phyloP scores from a whole-genome alignment of 73 alveolate genomes.

The Diophrys appendiculata region DNA sequence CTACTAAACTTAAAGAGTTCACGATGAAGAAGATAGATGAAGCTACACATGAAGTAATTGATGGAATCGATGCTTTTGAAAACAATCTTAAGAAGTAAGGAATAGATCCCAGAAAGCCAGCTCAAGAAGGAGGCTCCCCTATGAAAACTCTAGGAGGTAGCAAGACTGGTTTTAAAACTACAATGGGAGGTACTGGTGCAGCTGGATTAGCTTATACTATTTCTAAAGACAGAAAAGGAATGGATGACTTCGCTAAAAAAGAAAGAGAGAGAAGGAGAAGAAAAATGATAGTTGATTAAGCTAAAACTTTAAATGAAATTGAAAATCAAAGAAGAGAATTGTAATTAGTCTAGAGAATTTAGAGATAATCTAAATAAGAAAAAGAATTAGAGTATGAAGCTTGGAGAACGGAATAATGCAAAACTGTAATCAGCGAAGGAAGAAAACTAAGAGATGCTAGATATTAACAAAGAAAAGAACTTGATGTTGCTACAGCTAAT shows the following conservation, averaged over 20 bases:
- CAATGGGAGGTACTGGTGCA: slow-evolving; percentile 43
- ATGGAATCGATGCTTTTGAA: slow-evolving; percentile 87
- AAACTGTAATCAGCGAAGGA: slow-evolving; percentile 83
- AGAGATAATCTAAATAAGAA: slow-evolving; percentile 88
- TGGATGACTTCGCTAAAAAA: slow-evolving; percentile 77
- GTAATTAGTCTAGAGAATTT: slow-evolving; percentile 76
- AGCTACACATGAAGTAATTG: slow-evolving; percentile 74
- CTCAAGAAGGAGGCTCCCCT: slow-evolving; percentile 22
- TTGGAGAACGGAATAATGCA: slow-evolving; percentile 92
- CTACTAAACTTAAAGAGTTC: slow-evolving; percentile 75
- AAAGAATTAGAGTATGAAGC: slow-evolving; percentile 91
- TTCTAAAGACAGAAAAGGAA: slow-evolving; percentile 72
- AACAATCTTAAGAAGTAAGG: slow-evolving; percentile 80
- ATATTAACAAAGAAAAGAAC: slow-evolving; percentile 88
- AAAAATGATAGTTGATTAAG: slow-evolving; percentile 93
- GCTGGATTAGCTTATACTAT: slow-evolving; percentile 59
- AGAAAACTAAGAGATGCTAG: slow-evolving; percentile 92
- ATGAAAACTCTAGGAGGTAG: slow-evolving; percentile 14
- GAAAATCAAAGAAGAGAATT: slow-evolving; percentile 92
- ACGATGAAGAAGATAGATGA: slow-evolving; percentile 71
- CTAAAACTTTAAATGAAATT: slow-evolving; percentile 86
- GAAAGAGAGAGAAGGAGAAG: slow-evolving; percentile 95
- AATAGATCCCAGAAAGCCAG: slow-evolving; percentile 48
- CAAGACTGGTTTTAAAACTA: slow-evolving; percentile 37
- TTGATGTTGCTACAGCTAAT: slow-evolving; percentile 82